These are phyloP conservation scores for Hysterium pulicare DNA, from an alignment of 2,329 filamentous ascomycete species.

Conservation along the genomic window DNA sequence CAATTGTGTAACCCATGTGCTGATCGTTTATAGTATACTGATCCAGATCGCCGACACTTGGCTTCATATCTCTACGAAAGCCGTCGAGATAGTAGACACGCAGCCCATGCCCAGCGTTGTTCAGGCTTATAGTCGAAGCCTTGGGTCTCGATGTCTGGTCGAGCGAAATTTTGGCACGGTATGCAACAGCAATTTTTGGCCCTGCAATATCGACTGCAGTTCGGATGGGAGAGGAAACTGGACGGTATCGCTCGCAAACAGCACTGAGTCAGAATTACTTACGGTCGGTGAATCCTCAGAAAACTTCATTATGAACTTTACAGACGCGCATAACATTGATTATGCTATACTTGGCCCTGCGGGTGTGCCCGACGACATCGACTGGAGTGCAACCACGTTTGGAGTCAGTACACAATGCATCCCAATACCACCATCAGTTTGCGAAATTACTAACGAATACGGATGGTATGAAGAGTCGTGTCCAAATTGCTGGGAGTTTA, in stretches of 20 bases:
- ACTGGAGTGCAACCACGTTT: background rate
- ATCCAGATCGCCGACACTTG: constrained; percentile 15
- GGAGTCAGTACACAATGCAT: background rate
- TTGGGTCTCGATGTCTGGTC: constrained; percentile 13
- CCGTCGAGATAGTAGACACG: constrained; percentile 7
- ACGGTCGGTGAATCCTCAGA: background rate
- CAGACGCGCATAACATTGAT: background rate
- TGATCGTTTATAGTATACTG: constrained; percentile 10
- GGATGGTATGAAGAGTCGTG: background rate
- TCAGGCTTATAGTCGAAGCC: constrained; percentile 6
- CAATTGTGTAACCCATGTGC: background rate
- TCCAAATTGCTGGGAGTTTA: background rate
- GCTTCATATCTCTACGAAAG: constrained; percentile 12
- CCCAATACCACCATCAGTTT: background rate
- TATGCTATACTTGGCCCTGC: background rate
- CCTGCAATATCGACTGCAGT: constrained; percentile 4
- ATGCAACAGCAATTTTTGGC: constrained; percentile 9
- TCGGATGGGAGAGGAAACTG: background rate
- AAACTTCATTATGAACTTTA: background rate
- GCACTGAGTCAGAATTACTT: background rate
- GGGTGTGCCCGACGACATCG: background rate
- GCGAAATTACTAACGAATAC: background rate
- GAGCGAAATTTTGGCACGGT: constrained; percentile 3
- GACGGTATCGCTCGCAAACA: no score
- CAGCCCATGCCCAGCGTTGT: background rate